Evolutionary conservation across 371 early-diverging fungal genomes (phyloP).

Genomic region (Apophysomyces ossiformis): DNA sequence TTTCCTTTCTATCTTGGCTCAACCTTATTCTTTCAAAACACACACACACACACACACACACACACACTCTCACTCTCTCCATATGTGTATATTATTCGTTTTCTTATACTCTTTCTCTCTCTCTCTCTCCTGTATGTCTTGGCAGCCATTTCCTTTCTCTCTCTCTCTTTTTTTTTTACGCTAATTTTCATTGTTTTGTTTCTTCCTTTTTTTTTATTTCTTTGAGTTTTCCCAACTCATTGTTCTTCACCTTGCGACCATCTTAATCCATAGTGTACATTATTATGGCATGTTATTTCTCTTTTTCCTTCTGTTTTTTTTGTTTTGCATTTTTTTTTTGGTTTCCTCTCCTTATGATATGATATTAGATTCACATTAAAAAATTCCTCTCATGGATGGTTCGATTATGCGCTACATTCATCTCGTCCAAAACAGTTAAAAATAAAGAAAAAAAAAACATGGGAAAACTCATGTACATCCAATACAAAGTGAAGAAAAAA

Average conservation of each 20-base stretch:
- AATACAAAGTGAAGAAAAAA: background rate
- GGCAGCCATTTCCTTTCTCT: background rate
- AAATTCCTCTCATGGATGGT: background rate
- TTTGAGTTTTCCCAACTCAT: background rate
- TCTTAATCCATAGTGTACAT: background rate
- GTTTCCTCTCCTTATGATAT: background rate
- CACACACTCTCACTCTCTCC: background rate
- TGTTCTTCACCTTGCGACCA: background rate
- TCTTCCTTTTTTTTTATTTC: background rate
- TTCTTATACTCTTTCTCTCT: background rate
- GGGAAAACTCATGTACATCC: background rate
- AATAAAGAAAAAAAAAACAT: background rate
- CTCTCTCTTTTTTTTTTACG: background rate
- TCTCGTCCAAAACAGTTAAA: background rate
- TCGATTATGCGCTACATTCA: background rate
- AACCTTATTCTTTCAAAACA: too few relatives aligned
- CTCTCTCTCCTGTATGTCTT: background rate
- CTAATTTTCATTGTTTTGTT: background rate
- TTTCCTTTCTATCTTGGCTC: too few relatives aligned
- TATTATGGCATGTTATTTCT: background rate
- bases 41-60: too few relatives aligned
- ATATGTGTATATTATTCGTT: slow-evolving; percentile 8
- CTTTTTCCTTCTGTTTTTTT: background rate
- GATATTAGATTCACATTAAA: background rate
- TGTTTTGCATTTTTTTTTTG: slow-evolving; percentile 4